Evolutionary conservation across 2,329 filamentous ascomycete genomes (phyloP), one percentile per base, ranked within the genome.

Genomic region (Botrytis medusae): DNA sequence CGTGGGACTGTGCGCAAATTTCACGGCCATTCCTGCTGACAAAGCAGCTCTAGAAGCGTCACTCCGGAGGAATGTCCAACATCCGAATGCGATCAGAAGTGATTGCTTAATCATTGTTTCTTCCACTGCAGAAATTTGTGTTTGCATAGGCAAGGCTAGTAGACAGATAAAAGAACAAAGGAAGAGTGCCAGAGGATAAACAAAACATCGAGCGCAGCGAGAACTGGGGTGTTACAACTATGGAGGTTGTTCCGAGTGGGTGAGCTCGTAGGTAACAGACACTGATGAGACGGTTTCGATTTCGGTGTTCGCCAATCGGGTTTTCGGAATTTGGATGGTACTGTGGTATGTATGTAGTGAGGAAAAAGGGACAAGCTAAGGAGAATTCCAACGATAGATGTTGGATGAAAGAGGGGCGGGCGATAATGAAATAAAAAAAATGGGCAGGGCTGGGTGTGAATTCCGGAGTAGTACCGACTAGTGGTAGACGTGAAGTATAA

Each of bases 331-430:
- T 32, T 57, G 1, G 29, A 57, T 57, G n/a, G 51, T 0, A 29
- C 10, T 16, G 48, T 51, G 25, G 12, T 54, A 54, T 54, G 2
- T n/a, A 54, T 7, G 25, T 25, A n/a, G 48, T 51, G 48, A n/a
- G 22, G 22, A 54, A 54, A 54, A 4, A 7, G 48, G 48, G 3
- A 54, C 25, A 54, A n/a, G 48, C 48, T 25, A 54, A 25, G 48
- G 25, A n/a, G 25, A 54, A 54, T 2, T n/a, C 25, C 48, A 29
- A 57, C n/a, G 51, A 29, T 29, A 4, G 51, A 57, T 29, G 51
- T 57, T 57, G 51, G 16, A 44, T 57, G n/a, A 57, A 57, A 57
- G 51, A 57, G 51, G 51, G 51, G 51, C 51, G 51, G 51, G 51
- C 51, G 51, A 57, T 18, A 4, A 57, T 29, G n/a, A 57, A 57